phyloP scores from a whole-genome alignment of 257 asterid genomes.

The Leonotis leonurus region DNA sequence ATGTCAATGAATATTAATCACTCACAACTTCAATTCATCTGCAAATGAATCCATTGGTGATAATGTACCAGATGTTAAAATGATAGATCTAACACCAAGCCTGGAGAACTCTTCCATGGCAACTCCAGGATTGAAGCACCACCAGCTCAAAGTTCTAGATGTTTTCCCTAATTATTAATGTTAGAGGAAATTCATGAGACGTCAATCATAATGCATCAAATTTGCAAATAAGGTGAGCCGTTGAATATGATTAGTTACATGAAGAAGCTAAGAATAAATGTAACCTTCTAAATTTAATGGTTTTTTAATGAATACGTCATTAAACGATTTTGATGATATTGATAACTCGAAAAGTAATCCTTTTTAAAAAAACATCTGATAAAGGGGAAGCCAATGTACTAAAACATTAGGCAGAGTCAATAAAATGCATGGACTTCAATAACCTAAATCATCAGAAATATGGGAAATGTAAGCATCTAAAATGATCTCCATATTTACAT shows the following conservation, averaged over 20 bases:
- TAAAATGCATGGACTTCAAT: constrained; percentile 6
- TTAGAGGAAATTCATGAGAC: constrained; percentile 16
- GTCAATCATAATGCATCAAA: constrained; percentile 14
- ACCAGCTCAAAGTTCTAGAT: constrained; percentile 92
- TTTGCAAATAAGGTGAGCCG: constrained; percentile 12
- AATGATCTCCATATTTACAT: constrained; percentile 13
- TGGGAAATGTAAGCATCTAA: constrained; percentile 5
- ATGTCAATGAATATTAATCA: constrained; percentile 9
- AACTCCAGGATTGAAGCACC: constrained; percentile 99
- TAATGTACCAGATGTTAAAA: constrained; percentile 97
- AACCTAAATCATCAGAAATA: background rate
- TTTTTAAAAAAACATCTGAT: background rate
- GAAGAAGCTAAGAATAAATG: constrained; percentile 10
- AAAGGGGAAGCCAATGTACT: background rate
- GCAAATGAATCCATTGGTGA: constrained; percentile 99
- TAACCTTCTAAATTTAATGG: background rate
- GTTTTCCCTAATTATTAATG: constrained; percentile 45
- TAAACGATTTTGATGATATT: background rate
- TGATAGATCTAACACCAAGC: constrained; percentile 80
- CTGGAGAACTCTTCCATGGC: constrained; percentile 86
- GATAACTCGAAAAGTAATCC: background rate
- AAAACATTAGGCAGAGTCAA: background rate
- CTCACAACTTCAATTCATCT: constrained; percentile 84
- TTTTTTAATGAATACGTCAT: too few relatives aligned
- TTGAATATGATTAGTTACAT: too few relatives aligned